Evolutionary conservation across 176 grass and related monocot species (phyloP).

Genomic region (Carex myosuroides): DNA sequence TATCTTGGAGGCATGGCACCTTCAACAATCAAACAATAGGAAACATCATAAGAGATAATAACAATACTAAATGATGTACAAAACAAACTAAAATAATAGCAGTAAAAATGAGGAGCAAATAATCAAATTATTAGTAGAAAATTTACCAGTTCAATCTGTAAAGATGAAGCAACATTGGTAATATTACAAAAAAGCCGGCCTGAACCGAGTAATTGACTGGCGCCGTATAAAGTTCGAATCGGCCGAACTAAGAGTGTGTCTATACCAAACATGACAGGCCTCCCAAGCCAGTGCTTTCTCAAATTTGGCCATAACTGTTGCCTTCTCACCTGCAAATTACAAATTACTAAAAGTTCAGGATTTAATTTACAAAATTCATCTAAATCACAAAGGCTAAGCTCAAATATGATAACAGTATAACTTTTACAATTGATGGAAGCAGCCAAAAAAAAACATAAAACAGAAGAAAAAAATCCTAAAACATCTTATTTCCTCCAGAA

Average conservation of each 20-base stretch:
- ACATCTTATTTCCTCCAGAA: not conserved
- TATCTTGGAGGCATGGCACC: slow-evolving; percentile 97
- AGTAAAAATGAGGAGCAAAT: not conserved
- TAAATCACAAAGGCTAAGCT: not conserved
- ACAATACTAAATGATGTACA: not conserved
- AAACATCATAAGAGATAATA: slow-evolving; percentile 1
- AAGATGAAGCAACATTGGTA: slow-evolving; percentile 57
- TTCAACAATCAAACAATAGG: slow-evolving; percentile 15
- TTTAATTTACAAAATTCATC: not conserved
- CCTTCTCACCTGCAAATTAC: slow-evolving; percentile 53
- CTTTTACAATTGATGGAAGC: not conserved
- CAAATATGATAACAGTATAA: not conserved
- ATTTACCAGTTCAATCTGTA: slow-evolving; percentile 87
- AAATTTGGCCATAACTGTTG: slow-evolving; percentile 54
- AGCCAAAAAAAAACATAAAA: not conserved
- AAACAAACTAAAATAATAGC: not conserved
- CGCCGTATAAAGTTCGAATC: slow-evolving; percentile 72
- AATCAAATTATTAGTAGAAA: not conserved
- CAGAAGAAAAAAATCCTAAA: not conserved
- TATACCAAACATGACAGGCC: slow-evolving; percentile 66
- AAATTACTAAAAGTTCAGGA: not conserved
- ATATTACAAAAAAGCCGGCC: slow-evolving; percentile 62
- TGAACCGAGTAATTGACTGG: slow-evolving; percentile 58
- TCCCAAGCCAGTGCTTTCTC: slow-evolving; percentile 78
- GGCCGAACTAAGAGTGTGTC: slow-evolving; percentile 59